Evolutionary conservation across 306 rosid genomes (phyloP).

Genomic region (Vigna mungo): DNA sequence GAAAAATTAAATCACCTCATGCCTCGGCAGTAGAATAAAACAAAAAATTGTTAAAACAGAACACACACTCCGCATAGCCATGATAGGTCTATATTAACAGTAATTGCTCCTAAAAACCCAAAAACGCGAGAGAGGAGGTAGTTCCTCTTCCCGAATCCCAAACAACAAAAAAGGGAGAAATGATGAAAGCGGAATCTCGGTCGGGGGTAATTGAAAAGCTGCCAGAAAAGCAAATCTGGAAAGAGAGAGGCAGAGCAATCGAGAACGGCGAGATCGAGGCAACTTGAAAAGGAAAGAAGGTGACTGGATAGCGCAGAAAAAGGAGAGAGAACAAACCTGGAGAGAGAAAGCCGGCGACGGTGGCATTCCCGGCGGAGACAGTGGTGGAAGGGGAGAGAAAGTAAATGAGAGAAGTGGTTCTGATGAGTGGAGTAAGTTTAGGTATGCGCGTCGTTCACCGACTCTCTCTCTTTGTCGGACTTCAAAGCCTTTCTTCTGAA

Average conservation of each 20-base stretch:
- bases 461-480: constrained; percentile 56
- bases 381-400: not conserved
- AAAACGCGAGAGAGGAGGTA: not conserved
- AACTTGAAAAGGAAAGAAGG: constrained; percentile 6
- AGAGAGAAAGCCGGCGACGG: not conserved
- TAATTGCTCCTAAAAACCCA: not conserved
- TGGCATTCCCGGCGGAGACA: constrained; percentile 5
- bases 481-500: constrained; percentile 40
- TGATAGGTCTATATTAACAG: constrained; percentile 12
- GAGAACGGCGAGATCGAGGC: constrained; percentile 35
- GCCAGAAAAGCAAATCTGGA: constrained; percentile 37
- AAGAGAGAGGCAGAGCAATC: constrained; percentile 26
- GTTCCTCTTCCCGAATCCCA: constrained; percentile 22
- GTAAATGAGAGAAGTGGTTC: not conserved
- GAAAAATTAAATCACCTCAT: constrained; percentile 29
- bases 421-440: not conserved
- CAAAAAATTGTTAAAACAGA: not conserved
- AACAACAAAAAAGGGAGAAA: constrained; percentile 11
- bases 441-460: constrained; percentile 52
- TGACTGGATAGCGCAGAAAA: constrained; percentile 5
- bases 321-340: constrained; percentile 4
- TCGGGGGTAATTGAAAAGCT: constrained; percentile 30
- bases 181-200: constrained; percentile 47
- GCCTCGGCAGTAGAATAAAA: constrained; percentile 1
- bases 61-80: not conserved